These are phyloP conservation scores for Fusarium albosuccineum DNA, from an alignment of 2,329 filamentous ascomycete genomes.

Conservation along the genomic window DNA sequence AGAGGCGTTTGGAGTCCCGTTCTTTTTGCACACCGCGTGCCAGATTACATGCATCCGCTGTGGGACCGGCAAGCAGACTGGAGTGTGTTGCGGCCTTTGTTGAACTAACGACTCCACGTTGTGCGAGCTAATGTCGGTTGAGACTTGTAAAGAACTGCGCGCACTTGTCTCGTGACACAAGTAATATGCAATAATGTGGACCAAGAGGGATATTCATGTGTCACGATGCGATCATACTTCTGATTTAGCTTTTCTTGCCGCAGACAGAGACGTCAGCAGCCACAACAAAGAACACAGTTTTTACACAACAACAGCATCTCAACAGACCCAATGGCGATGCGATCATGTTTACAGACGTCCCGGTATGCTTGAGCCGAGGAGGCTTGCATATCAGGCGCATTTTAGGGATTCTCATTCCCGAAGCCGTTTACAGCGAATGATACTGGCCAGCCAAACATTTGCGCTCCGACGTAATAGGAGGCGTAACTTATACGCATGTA, in stretches of 20 bases:
- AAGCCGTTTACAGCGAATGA: not conserved
- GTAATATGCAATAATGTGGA: not conserved
- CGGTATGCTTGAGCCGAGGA: not conserved
- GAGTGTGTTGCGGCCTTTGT: not conserved
- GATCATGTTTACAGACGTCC: not conserved
- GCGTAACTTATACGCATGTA: too few species aligned
- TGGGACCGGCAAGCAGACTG: not conserved
- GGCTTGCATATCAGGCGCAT: not conserved
- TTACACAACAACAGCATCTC: too few species aligned
- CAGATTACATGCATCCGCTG: not conserved
- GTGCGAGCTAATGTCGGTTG: not conserved
- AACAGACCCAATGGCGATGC: too few species aligned
- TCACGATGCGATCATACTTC: too few species aligned
- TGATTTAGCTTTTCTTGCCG: too few species aligned
- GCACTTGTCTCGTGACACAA: not conserved
- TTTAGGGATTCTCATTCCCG: not conserved
- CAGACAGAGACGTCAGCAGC: too few species aligned
- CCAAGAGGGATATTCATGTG: not conserved
- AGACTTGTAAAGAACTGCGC: not conserved
- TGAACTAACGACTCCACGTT: not conserved
- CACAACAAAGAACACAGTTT: too few species aligned
- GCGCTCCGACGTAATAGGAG: not conserved
- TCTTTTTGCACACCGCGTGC: not conserved
- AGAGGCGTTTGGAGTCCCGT: too few species aligned
- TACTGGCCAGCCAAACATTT: too few species aligned